Conservation (phyloP, 2,329 filamentous ascomycete genomes). For the Tolypocladium inflatum region DNA sequence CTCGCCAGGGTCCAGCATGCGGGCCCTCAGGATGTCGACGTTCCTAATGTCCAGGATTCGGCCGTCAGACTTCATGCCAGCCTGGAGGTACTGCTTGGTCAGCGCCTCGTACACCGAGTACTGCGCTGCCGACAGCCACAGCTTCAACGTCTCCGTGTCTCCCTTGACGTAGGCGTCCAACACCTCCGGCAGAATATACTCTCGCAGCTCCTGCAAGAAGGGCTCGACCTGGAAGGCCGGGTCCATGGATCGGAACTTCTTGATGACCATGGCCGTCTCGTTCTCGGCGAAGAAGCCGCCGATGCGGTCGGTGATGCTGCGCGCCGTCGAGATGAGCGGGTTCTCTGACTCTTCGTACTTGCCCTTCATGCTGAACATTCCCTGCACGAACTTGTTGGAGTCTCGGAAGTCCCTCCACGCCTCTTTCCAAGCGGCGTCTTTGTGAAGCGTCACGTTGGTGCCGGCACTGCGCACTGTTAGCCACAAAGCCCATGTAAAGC, state of each 20-base stretch:
- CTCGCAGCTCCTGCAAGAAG: constrained; percentile 88
- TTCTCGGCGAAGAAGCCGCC: constrained; percentile 98
- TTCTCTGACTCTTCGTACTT: constrained; percentile 97
- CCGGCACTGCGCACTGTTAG: constrained; percentile 56
- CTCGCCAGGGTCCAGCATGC: constrained; percentile 76
- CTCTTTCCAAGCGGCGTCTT: constrained; percentile 95
- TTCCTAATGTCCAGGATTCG: constrained; percentile 91
- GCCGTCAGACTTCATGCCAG: constrained; percentile 88
- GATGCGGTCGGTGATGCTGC: constrained; percentile 86
- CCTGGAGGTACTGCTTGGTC: constrained; percentile 89
- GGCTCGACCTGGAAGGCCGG: constrained; percentile 90
- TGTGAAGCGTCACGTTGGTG: constrained; percentile 90
- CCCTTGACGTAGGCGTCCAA: constrained; percentile 97
- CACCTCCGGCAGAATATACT: constrained; percentile 96
- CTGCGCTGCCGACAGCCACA: constrained; percentile 94
- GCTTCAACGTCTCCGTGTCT: constrained; percentile 78
- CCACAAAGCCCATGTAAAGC: neutral
- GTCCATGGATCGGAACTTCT: constrained; percentile 95
- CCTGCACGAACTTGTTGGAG: constrained; percentile 78
- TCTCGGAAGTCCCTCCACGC: constrained; percentile 97
- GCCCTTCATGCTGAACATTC: constrained; percentile 75
- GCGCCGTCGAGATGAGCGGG: constrained; percentile 82
- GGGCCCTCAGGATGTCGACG: constrained; percentile 76
- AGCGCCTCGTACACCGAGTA: constrained; percentile 96
- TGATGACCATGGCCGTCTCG: constrained; percentile 94